Percentiles rank a stretch among this genome's conserved stretches.
Evolutionary conservation across 2,329 filamentous ascomycete species (phyloP).

Genomic region (Lasiodiplodia sp.): DNA sequence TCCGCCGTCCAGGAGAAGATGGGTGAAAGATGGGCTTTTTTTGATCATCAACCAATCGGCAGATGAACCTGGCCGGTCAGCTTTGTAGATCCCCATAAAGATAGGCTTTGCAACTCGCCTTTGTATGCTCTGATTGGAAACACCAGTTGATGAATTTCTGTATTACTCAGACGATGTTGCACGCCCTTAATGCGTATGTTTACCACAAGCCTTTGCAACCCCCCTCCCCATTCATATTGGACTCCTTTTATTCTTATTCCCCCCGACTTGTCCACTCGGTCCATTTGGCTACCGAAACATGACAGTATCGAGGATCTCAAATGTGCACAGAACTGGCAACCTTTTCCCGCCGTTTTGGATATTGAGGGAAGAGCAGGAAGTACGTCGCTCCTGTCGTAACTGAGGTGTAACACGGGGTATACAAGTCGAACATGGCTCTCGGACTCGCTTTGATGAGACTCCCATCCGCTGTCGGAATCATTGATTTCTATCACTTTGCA

Average conservation of each 20-base stretch:
- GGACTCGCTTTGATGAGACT: no score
- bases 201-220: no score
- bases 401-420: no score
- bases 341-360: background rate
- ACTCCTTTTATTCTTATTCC: background rate
- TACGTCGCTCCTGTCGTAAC: no score
- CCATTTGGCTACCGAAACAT: no score
- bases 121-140: conserved; percentile 3
- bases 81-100: background rate
- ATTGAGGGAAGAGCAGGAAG: no score
- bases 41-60: background rate
- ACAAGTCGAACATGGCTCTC: no score
- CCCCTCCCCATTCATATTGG: no score
- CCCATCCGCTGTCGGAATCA: no score
- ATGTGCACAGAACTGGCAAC: background rate
- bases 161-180: no score
- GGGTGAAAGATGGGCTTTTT: background rate
- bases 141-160: background rate
- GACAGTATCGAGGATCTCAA: background rate
- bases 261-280: background rate
- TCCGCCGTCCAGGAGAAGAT: background rate
- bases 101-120: background rate
- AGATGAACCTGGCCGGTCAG: background rate
- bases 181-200: no score
- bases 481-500: no score